These are phyloP conservation scores for Cercospora sesami DNA, from an alignment of 2,329 filamentous ascomycete species.

Conservation along the genomic window DNA sequence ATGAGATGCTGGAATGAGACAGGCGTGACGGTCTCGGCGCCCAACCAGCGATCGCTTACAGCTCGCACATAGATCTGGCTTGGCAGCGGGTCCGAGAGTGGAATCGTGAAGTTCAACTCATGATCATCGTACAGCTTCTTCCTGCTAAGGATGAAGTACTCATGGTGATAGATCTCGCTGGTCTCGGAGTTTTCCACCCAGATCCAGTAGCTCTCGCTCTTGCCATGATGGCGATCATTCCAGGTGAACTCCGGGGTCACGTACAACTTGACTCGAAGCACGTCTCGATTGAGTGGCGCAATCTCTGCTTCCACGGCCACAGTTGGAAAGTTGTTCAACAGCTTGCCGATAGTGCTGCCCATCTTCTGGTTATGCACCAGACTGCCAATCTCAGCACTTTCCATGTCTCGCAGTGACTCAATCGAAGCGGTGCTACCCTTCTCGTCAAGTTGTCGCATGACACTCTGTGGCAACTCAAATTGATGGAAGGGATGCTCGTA, in stretches of 20 bases:
- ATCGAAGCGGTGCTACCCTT: slow-evolving; percentile 72
- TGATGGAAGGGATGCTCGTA: slow-evolving; percentile 94
- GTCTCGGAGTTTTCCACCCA: slow-evolving; percentile 99
- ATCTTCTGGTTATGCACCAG: slow-evolving; percentile 89
- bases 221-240: slow-evolving; percentile 92
- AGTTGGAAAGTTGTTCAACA: slow-evolving; percentile 90
- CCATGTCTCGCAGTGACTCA: slow-evolving; percentile 88
- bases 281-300: slow-evolving; percentile 89
- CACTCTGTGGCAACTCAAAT: slow-evolving; percentile 82
- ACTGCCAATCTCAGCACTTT: slow-evolving; percentile 81
- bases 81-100: slow-evolving; percentile 85
- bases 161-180: slow-evolving; percentile 95
- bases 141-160: slow-evolving; percentile 89
- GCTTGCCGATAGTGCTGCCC: slow-evolving; percentile 75
- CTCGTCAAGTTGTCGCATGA: slow-evolving; percentile 81
- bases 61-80: slow-evolving; percentile 95
- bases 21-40: slow-evolving; percentile 90
- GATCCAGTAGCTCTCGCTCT: slow-evolving; percentile 94
- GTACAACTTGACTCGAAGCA: slow-evolving; percentile 83
- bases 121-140: slow-evolving; percentile 94
- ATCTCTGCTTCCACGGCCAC: slow-evolving; percentile 90
- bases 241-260: slow-evolving; percentile 88
- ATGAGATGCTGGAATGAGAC: slow-evolving; percentile 98
- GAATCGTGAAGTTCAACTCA: slow-evolving; percentile 96
- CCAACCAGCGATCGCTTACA: slow-evolving; percentile 93